A percentile compares a stretch with the other conserved stretches of the same genome.
Evolutionary conservation across 192 early-diverging fungal species (phyloP).

Genomic region (Chytriomyces sp.): DNA sequence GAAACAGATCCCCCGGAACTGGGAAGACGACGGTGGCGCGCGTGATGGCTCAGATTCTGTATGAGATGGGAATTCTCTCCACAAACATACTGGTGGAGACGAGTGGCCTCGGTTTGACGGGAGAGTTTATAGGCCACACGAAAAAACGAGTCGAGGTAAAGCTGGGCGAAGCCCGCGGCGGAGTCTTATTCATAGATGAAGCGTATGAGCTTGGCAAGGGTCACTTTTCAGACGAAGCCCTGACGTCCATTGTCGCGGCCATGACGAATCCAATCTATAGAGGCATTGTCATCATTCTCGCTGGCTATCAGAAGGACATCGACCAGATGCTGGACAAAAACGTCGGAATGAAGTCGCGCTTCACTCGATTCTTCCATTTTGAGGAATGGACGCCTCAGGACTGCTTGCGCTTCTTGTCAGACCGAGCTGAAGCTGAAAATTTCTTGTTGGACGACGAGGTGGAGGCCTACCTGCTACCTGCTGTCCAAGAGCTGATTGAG

Average conservation of each 20-base stretch:
- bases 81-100: constrained; percentile 38
- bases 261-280: constrained; percentile 43
- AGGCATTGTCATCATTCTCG: constrained; percentile 43
- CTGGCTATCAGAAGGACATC: constrained; percentile 41
- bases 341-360: constrained; percentile 35
- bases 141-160: constrained; percentile 38
- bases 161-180: constrained; percentile 36
- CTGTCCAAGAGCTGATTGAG: constrained; percentile 9
- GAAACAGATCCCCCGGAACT: constrained; percentile 33
- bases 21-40: constrained; percentile 43
- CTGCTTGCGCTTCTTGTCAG: constrained; percentile 19
- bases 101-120: constrained; percentile 37
- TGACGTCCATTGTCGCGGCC: constrained; percentile 38
- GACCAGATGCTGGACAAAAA: constrained; percentile 38
- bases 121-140: constrained; percentile 39
- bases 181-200: constrained; percentile 47
- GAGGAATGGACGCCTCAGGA: constrained; percentile 33
- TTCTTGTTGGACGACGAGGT: constrained; percentile 22
- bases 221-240: constrained; percentile 35
- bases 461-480: not conserved
- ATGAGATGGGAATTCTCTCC: constrained; percentile 34
- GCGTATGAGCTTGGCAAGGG: constrained; percentile 49
- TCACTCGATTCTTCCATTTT: constrained; percentile 38
- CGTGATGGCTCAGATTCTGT: constrained; percentile 34
- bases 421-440: not conserved